Base-by-base conservation (phyloP, 495 filamentous ascomycete species). In the Polyplosphaeria fusca region DNA sequence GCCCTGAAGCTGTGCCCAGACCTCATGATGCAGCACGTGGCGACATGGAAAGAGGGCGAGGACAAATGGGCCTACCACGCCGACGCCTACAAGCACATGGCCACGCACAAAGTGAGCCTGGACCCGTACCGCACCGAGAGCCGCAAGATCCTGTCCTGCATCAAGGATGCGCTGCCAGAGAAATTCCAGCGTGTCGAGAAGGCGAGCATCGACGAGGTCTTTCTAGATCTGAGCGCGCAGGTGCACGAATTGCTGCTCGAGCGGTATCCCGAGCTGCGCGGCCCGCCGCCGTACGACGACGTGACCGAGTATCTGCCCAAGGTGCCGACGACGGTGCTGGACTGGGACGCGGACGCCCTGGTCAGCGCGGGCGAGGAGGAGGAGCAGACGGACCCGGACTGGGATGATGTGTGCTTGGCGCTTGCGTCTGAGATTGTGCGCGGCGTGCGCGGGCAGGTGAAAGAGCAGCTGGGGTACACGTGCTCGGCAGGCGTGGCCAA, bases 1-100 rank as follows among this genome's bases (percentile, higher is more conserved):
- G 93, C 93, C n/a, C 85, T 82, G 72, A 92, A 93, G 70, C 69
- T 87, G 37, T 97, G 94, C 64, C 90, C 93, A 23, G 78, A 86
- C 12, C 75, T 98, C 27, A 82, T 94, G 11, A 71, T 86, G 38
- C 93, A 96, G 71, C 91, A 97, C 73, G 91, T 98, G 19, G 91
- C 93, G 25, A 97, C 92, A 1, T 98, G 94, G 82, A 82, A 83
- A 61, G 90, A 95, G 66, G 94, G 94, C 0, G 88, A 95, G 32
- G 86, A 84, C 47, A 85, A 81, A 62, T 97, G 93, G 93, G 86
- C 84, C 12, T 98, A 98, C 70, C 83, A 85, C 38, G 81, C 86
- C n/a, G 88, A 95, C 68, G 84, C 87, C 12, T 78, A 70, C 44
- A 76, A 67, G 30, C 82, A 86, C 65, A 92, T 96, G 51, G 83